Conservation (phyloP, 768 basidiomycete genomes). For the Russula sp. region DNA sequence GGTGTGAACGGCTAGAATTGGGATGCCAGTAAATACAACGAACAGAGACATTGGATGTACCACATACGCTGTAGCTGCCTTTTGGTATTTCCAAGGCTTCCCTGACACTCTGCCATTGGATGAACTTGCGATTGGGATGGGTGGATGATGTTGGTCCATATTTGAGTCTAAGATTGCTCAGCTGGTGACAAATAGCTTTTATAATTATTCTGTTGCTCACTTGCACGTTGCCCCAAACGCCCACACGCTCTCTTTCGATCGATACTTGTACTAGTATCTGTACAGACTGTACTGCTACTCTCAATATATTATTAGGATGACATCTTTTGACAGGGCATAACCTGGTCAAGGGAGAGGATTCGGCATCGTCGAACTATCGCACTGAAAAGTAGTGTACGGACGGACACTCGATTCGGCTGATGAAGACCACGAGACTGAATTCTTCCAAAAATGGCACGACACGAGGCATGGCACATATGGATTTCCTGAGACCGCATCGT, state of each 20-base stretch:
- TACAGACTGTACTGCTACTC: no score
- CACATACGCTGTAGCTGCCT: constrained; percentile 47
- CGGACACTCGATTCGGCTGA: not conserved
- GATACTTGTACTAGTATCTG: no score
- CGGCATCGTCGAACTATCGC: not conserved
- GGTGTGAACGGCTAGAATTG: constrained; percentile 55
- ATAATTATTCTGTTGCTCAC: no score
- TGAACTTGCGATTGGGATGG: constrained; percentile 45
- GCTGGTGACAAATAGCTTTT: no score
- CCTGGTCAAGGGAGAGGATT: no score
- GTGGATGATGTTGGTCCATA: constrained; percentile 14
- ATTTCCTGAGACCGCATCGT: no score
- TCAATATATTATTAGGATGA: no score
- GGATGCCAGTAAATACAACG: constrained; percentile 11
- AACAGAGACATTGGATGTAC: constrained; percentile 1
- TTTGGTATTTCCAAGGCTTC: constrained; percentile 58
- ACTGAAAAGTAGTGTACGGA: not conserved
- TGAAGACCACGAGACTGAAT: not conserved
- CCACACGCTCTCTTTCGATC: not conserved
- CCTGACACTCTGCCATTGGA: constrained; percentile 63
- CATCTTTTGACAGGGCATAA: no score
- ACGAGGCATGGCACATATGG: no score
- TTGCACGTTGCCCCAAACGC: no score
- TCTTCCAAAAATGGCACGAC: not conserved
- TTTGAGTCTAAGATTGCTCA: not conserved